Base-by-base conservation (phyloP, 1,284 basidiomycete genomes). In the Gymnopus androsaceus region DNA sequence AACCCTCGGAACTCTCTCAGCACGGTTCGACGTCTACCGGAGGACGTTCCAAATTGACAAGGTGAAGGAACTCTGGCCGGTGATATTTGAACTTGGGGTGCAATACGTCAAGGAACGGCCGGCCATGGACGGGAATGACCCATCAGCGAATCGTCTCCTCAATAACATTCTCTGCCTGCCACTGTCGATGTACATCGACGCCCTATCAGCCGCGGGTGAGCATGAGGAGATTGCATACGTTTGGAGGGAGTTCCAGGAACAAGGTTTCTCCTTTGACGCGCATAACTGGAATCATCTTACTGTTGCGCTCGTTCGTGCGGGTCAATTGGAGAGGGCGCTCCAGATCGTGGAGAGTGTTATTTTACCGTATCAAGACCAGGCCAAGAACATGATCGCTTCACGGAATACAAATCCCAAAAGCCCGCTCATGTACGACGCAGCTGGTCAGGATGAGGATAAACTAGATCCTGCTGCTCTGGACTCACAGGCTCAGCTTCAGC, bases 211-310 rank as follows among this genome's bases (percentile, higher is more conserved):
- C 1, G 82, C 81, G 0, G 89, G 88, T 1, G 69, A 74, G 36
- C 87, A 92, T 65, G 60, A 69, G 7, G 81, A 87, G 55, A 81
- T 97, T 37, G 82, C 87, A 17, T 67, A 71, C 11, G 75, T 82
- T 0, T 98, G 96, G 95, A 72, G 76, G 15, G 67, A 75, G 28
- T 81, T 92, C 46, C 80, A 83, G 59, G 61, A 72, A 5, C 70
- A 78, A n/a, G 92, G 93, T 1, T 91, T 96, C 63, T 79, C 79
- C 3, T 94, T 95, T 66, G 94, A 98, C 67, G 82, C 91, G 11
- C 86, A 90, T 64, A 98, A 98, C 71, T 99, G 94, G 90, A 98
- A 98, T 67, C 87, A 93, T 65, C 78, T 96, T 23, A 82, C 80
- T 23, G 76, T 87, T 3, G 90, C 88, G 12, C 80, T 96, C 31